Evolutionary conservation across 495 filamentous ascomycete species (phyloP).

Genomic region (Diplogelasinospora grovesii): DNA sequence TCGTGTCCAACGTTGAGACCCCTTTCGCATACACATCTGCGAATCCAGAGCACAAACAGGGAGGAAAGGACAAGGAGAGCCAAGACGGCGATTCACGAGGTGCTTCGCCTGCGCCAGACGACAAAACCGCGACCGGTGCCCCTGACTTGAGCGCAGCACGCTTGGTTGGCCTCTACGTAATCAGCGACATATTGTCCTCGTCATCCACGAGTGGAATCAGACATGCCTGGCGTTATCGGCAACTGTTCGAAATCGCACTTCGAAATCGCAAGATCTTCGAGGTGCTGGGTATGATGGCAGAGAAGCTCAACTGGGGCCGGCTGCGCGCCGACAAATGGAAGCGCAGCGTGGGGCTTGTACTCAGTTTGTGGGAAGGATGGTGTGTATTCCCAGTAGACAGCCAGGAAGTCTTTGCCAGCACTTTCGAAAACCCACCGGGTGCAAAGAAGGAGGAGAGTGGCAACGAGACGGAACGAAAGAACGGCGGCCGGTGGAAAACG

Average conservation of each 20-base stretch:
- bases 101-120: conserved; percentile 32
- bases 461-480: conserved; percentile 48
- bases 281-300: conserved; percentile 68
- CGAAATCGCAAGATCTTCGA: conserved; percentile 69
- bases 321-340: conserved; percentile 88
- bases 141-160: conserved; percentile 65
- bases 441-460: conserved; percentile 42
- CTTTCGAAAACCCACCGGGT: conserved; percentile 69
- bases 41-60: conserved; percentile 40
- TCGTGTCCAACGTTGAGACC: conserved; percentile 69
- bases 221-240: conserved; percentile 85
- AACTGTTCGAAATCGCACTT: conserved; percentile 74
- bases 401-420: conserved; percentile 63
- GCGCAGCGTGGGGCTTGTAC: conserved; percentile 63
- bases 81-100: conserved; percentile 23
- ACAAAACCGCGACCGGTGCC: conserved; percentile 23
- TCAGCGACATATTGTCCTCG: conserved; percentile 83
- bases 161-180: conserved; percentile 75
- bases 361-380: conserved; percentile 85
- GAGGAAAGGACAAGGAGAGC: conserved; percentile 33
- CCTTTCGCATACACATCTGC: conserved; percentile 62
- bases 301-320: conserved; percentile 72
- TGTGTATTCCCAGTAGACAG: conserved; percentile 73
- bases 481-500: conserved; percentile 60
- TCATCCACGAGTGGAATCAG: conserved; percentile 76